Percentiles rank a stretch among this genome's conserved stretches.
These are phyloP conservation scores for Brassica rapa DNA, from an alignment of 345 rosid genomes.

Conservation along the genomic window DNA sequence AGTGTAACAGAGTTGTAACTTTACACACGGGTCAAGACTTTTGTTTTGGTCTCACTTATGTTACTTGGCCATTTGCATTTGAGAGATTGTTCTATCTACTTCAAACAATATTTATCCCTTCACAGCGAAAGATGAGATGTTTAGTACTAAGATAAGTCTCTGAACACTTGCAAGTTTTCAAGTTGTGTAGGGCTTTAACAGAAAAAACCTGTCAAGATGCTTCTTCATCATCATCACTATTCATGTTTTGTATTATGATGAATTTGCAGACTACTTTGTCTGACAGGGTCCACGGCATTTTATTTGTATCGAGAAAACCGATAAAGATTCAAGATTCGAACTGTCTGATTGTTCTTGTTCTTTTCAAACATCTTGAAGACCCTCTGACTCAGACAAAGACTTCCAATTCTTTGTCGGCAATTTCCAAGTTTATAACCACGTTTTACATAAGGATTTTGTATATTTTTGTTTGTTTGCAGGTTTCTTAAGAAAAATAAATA, in stretches of 20 bases:
- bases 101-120: slow-evolving; percentile 4
- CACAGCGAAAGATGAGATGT: slow-evolving; percentile 2
- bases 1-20: slow-evolving; percentile 13
- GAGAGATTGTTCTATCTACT: slow-evolving; percentile 17
- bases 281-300: background rate
- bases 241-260: slow-evolving; percentile 14
- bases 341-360: background rate
- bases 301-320: background rate
- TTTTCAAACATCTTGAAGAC: background rate
- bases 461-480: background rate
- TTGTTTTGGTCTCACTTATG: no score
- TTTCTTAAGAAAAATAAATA: background rate
- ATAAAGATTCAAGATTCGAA: background rate
- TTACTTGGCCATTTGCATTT: slow-evolving; percentile 5
- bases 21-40: no score
- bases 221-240: background rate
- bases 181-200: slow-evolving; percentile 15
- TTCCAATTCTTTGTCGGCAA: background rate
- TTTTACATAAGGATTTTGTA: background rate
- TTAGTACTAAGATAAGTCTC: slow-evolving; percentile 3
- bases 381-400: background rate
- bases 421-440: background rate
- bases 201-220: slow-evolving; percentile 7
- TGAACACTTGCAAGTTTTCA: slow-evolving; percentile 17
- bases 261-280: slow-evolving; percentile 1